Evolutionary conservation across 2,329 filamentous ascomycete species (phyloP).

Genomic region (Aspergillus latus): DNA sequence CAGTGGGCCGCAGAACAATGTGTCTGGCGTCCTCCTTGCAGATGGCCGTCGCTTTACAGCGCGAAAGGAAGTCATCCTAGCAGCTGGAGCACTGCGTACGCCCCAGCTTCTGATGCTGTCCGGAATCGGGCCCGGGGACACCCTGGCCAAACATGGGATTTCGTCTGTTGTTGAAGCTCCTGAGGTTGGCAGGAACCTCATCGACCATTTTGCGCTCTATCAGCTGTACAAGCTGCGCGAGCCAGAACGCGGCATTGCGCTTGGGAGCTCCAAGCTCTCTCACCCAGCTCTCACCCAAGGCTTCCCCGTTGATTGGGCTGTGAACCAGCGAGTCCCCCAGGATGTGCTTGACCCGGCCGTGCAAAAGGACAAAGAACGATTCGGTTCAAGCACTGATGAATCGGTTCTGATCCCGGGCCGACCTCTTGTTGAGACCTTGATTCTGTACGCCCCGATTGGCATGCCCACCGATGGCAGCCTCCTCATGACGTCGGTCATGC

Average conservation of each 20-base stretch:
- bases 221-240: conserved; percentile 11
- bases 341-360: neutral
- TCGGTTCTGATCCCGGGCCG: neutral
- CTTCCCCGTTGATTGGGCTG: conserved; percentile 2
- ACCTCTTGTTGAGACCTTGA: neutral
- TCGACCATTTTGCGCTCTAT: conserved; percentile 8
- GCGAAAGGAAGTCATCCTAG: conserved; percentile 56
- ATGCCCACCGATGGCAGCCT: conserved; percentile 11
- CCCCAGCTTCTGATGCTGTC: conserved; percentile 62
- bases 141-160: neutral
- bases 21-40: neutral
- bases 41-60: neutral
- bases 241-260: conserved; percentile 4
- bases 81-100: conserved; percentile 58
- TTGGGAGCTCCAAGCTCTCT: conserved; percentile 3
- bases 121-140: conserved; percentile 50
- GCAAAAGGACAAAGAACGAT: neutral
- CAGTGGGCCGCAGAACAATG: neutral
- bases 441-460: neutral
- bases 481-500: conserved; percentile 12
- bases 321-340: neutral
- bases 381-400: neutral
- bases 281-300: neutral
- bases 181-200: conserved; percentile 9
- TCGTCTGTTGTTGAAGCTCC: neutral